Evolutionary conservation across 768 basidiomycete species (phyloP).

Genomic region (Termitomyces sp.): DNA sequence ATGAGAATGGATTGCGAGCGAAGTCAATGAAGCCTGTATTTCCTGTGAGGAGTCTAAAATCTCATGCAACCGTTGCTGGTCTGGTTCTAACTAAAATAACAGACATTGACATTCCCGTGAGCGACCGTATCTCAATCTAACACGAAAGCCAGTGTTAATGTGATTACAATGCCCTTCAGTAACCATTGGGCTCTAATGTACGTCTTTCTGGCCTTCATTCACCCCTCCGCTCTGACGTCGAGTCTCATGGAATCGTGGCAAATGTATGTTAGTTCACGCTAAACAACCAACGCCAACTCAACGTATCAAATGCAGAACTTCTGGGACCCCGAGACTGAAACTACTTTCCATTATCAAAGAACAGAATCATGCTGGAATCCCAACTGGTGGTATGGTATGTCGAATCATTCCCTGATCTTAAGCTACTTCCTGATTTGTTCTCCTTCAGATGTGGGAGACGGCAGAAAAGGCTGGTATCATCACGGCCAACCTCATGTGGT

Average conservation of each 20-base stretch:
- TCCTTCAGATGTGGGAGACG: conserved; percentile 83
- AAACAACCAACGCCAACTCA: neutral
- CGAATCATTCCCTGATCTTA: neutral
- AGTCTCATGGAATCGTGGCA: conserved; percentile 88
- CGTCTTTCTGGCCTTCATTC: conserved; percentile 11
- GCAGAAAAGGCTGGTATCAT: conserved; percentile 66
- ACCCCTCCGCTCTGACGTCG: conserved; percentile 37
- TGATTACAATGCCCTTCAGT: conserved; percentile 30
- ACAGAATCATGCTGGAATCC: conserved; percentile 59
- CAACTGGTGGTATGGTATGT: conserved; percentile 79
- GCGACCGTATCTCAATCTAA: conserved; percentile 20
- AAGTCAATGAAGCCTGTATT: conserved; percentile 88
- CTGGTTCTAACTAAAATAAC: neutral
- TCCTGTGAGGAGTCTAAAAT: conserved; percentile 48
- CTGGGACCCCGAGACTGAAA: conserved; percentile 65
- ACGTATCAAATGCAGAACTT: conserved; percentile 55
- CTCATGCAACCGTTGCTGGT: neutral
- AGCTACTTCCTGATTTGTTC: neutral
- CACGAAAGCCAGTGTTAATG: neutral
- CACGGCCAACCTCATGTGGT: conserved; percentile 94
- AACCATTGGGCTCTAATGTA: conserved; percentile 92
- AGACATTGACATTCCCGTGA: conserved; percentile 90
- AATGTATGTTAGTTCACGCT: conserved; percentile 50
- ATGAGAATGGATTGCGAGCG: conserved; percentile 78
- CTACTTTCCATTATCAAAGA: conserved; percentile 71